Evolutionary conservation across 2,329 filamentous ascomycete genomes (phyloP), one percentile per base, ranked within the genome.

Genomic region (Pseudopyrenochaeta lycopersici): DNA sequence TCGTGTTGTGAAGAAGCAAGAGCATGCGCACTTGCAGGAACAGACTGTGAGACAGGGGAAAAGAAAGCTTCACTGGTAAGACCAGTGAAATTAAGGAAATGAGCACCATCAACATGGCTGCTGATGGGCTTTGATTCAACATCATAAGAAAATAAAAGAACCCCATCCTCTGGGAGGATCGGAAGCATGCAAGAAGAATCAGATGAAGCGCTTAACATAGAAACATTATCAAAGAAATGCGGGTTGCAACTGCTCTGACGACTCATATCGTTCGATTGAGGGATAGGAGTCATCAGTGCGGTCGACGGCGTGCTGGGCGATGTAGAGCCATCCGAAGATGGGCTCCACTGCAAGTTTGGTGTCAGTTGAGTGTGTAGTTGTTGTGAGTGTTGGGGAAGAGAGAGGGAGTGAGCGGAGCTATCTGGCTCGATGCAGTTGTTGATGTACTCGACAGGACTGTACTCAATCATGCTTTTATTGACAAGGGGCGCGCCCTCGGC

Each of bases 121-220:
- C 62, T 70, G 71, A 71, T 69, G 66, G 54, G 61, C 61, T 71
- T 71, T 56, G 69, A 71, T 62, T 71, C 63, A 63, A 71, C 57
- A 62, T 63, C 53, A 61, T 62, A 66, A 62, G 73, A 66, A 74
- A 63, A 70, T 52, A 70, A 69, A 72, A 70, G 62, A 54, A 48
- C 49, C 52, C 63, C 70, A 73, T 76, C 71, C 68, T 74, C 68
- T 49, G 61, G 39, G 58, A 72, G 66, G 70, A 74, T 65, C 57
- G 73, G 64, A 54, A 68, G 67, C 64, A 73, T 68, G 64, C 58
- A 67, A 50, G 72, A 75, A 63, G 67, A 69, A 61, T 73, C 70
- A 66, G 79, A 81, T 56, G 75, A 68, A 66, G 79, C 67, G 44
- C 76, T 76, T 68, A 79, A 67, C 78, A 80, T 80, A 56, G 74